These are phyloP conservation scores for Camellia granthamiana DNA, from an alignment of 148 eudicot species.

Conservation along the genomic window DNA sequence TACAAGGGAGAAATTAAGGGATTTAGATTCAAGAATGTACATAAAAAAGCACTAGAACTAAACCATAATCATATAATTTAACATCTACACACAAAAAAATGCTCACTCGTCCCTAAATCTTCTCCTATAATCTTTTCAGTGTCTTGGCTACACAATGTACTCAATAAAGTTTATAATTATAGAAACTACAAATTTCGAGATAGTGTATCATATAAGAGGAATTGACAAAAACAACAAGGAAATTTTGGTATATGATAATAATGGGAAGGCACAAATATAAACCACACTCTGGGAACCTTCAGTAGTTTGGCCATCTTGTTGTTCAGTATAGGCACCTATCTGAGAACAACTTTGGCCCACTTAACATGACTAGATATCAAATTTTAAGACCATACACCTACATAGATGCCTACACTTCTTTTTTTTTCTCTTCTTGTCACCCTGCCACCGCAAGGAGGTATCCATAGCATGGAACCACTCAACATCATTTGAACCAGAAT, in stretches of 20 bases:
- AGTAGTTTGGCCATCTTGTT: neutral
- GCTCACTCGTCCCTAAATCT: slow-evolving; percentile 84
- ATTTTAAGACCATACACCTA: neutral
- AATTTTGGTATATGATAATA: neutral
- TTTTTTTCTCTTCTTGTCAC: neutral
- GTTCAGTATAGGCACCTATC: neutral
- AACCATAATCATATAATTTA: neutral
- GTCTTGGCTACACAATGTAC: slow-evolving; percentile 77
- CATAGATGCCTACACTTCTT: neutral
- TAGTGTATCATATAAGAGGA: neutral
- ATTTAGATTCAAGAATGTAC: neutral
- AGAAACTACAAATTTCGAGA: neutral
- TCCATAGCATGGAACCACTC: neutral
- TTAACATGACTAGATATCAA: neutral
- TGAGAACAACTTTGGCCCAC: neutral
- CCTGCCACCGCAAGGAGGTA: neutral
- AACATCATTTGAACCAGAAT: slow-evolving; percentile 1
- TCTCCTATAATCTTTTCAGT: slow-evolving; percentile 84
- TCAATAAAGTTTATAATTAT: neutral
- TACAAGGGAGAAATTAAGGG: slow-evolving; percentile 19
- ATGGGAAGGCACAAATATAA: too few species aligned
- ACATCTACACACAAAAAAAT: neutral
- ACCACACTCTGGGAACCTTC: neutral
- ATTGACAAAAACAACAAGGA: neutral
- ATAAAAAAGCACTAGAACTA: neutral